Evolutionary conservation across 176 grass and related monocot genomes (phyloP).

Genomic region (Neostapfia colusana): DNA sequence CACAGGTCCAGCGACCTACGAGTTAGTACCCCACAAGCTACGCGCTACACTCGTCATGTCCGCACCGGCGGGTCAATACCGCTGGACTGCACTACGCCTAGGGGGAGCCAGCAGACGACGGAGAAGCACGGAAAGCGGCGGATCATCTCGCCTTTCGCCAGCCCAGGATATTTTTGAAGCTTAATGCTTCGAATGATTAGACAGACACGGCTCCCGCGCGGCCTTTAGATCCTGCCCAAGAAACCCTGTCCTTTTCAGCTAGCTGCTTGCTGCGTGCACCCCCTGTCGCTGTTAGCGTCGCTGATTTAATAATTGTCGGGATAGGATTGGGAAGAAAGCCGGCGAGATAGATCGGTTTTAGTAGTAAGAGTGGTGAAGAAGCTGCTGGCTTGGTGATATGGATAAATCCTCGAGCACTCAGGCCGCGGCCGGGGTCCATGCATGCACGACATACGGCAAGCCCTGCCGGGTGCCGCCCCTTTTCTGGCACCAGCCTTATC

Average conservation of each 20-base stretch:
- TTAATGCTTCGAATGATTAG: constrained; percentile 9
- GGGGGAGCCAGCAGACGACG: background rate
- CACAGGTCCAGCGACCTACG: constrained; percentile 21
- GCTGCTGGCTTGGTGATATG: constrained; percentile 21
- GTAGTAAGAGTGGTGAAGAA: background rate
- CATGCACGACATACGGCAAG: background rate
- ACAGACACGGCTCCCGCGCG: background rate
- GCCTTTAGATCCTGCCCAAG: background rate
- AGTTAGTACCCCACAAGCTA: background rate
- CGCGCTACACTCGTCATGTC: background rate
- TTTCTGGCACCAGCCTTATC: constrained; percentile 33
- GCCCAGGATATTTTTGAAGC: constrained; percentile 11
- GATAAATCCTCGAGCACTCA: constrained; percentile 36
- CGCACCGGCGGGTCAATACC: background rate
- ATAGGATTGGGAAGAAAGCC: constrained; percentile 7
- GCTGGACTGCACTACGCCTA: background rate
- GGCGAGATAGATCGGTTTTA: background rate
- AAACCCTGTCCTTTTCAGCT: background rate
- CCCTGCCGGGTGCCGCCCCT: background rate
- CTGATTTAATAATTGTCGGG: background rate
- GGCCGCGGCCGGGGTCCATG: constrained; percentile 31
- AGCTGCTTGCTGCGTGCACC: background rate
- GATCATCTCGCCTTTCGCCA: background rate
- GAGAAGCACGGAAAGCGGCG: constrained; percentile 14
- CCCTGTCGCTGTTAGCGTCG: constrained; percentile 21